Evolutionary conservation across 75 land plant species (phyloP), one percentile per base, ranked within the genome.

Genomic region (Cunninghamia lanceolata): DNA sequence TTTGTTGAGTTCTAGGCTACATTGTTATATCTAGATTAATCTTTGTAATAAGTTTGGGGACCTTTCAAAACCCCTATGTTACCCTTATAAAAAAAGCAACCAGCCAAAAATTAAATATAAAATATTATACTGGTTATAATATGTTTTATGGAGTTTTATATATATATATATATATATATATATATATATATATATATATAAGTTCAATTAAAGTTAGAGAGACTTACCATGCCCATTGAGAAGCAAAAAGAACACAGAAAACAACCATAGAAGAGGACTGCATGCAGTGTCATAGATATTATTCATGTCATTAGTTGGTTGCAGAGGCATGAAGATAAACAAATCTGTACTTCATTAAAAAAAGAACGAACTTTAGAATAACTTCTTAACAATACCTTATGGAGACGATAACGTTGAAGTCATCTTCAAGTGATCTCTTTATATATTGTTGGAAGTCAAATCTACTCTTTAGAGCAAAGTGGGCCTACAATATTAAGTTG

Each of bases 361-460:
- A 43, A 43, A 43, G n/a, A n/a, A n/a, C n/a, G n/a, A 43, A 43
- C 46, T 43, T 43, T 0, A 43, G 46, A 83, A 21, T 34, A 86
- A 80, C 28, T 81, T 89, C 84, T 77, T 76, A 10, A 82, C 9
- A 38, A n/a, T 40, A 93, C 96, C 92, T 94, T 56, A 94, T 91
- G 3, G 94, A 92, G 5, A 93, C 91, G 1, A 94, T 91, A 10
- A 91, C 89, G 82, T 90, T 93, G 92, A 94, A 94, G 83, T 93
- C 94, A 73, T 94, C 94, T 77, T 94, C 96, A 16, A 94, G 82
- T 52, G 94, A 91, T 83, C 93, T 88, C 15, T 87, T 88, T 66
- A 94, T 94, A 77, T 94, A 94, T 52, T 87, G 87, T 70, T 91
- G 93, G 66, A 94, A 93, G 83, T 91, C 85, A 83, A 93, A 93